Percentiles rank a stretch among this genome's conserved stretches.
Conservation (phyloP, 257 asterid genomes). For the Nicotiana tabacum region DNA sequence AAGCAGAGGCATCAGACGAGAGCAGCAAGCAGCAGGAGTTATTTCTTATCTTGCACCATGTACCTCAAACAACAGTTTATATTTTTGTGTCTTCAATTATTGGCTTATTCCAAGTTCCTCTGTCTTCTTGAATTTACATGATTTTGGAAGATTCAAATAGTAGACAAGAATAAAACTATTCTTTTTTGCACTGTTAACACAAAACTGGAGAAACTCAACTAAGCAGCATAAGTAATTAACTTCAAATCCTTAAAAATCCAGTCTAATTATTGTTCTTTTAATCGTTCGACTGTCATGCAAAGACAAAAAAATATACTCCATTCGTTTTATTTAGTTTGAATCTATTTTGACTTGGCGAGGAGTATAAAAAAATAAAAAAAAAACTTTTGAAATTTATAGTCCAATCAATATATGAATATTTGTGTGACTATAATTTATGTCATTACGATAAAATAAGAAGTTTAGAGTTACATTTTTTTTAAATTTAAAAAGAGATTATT, state of each 20-base stretch:
- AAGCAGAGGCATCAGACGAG: not conserved
- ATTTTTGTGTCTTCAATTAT: not conserved
- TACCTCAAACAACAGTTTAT: not conserved
- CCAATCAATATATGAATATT: no score
- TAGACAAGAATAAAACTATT: not conserved
- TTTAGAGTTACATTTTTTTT: no score
- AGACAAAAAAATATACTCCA: not conserved
- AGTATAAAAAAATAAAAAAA: no score
- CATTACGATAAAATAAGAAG: no score
- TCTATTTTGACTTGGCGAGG: no score
- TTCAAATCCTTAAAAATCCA: not conserved
- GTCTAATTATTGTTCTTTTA: not conserved
- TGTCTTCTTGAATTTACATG: not conserved
- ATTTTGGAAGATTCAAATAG: not conserved
- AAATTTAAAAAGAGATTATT: no score
- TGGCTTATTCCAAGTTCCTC: not conserved
- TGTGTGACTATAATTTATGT: no score
- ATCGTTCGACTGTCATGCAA: not conserved
- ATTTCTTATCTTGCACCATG: slow-evolving; percentile 3
- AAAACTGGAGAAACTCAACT: not conserved
- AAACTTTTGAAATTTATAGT: no score
- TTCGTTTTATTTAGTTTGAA: no score
- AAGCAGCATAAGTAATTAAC: not conserved
- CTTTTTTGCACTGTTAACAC: not conserved
- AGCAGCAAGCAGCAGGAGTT: not conserved